These are phyloP conservation scores for Geosmithia morbida DNA, from an alignment of 2,329 filamentous ascomycete species.

Conservation along the genomic window DNA sequence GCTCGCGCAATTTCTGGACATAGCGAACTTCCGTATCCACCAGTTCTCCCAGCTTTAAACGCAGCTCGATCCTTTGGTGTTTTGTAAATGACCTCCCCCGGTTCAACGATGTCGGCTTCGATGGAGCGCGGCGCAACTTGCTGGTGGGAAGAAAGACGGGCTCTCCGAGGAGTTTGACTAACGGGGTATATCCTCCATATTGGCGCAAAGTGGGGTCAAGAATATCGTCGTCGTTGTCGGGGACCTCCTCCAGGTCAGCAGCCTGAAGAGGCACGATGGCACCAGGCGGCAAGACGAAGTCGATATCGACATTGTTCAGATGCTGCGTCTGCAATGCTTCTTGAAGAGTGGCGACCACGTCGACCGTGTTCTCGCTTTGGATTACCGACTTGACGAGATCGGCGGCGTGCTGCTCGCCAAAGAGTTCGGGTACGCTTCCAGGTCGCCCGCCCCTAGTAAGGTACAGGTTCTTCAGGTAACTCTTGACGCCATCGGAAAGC, in stretches of 20 bases:
- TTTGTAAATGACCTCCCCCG: slow-evolving; percentile 63
- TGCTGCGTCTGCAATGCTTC: slow-evolving; percentile 69
- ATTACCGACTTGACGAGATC: slow-evolving; percentile 77
- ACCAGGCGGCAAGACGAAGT: slow-evolving; percentile 70
- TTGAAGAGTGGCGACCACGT: slow-evolving; percentile 60
- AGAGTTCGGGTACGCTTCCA: slow-evolving; percentile 54
- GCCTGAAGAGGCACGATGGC: slow-evolving; percentile 52
- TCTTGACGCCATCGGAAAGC: slow-evolving; percentile 63
- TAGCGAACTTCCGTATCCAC: slow-evolving; percentile 92
- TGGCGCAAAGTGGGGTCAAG: slow-evolving; percentile 49
- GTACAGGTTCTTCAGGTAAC: slow-evolving; percentile 46
- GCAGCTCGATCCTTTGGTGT: slow-evolving; percentile 70
- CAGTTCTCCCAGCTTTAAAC: slow-evolving; percentile 80
- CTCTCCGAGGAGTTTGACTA: slow-evolving; percentile 70
- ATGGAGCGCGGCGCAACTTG: slow-evolving; percentile 71
- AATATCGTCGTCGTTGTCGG: slow-evolving; percentile 50
- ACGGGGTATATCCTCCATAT: slow-evolving; percentile 63
- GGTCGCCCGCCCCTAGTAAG: slow-evolving; percentile 42
- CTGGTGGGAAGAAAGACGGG: slow-evolving; percentile 78
- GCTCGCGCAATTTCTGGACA: slow-evolving; percentile 70
- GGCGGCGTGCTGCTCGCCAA: slow-evolving; percentile 85
- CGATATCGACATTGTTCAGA: slow-evolving; percentile 73
- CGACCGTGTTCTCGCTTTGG: slow-evolving; percentile 60
- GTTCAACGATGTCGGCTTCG: slow-evolving; percentile 69
- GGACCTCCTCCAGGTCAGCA: slow-evolving; percentile 43